Base-by-base conservation (phyloP, 306 rosid species). In the Lupinus albus region DNA sequence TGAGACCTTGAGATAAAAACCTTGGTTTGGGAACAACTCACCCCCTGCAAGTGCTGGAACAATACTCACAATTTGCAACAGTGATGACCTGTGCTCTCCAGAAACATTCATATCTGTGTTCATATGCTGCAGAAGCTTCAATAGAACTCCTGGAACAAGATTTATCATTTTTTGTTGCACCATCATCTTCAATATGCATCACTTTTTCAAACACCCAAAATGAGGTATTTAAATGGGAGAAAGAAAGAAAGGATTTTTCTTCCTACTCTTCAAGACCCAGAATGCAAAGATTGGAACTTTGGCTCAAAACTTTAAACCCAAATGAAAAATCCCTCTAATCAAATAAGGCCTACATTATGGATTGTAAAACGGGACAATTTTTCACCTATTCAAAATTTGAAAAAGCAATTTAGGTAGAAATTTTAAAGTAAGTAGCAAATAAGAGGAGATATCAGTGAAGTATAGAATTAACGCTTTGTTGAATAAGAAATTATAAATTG, bases 1-100 rank as follows among this genome's bases (percentile, higher is more conserved):
- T 17, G 99, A 94, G 64, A 94, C 96, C 75, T 90, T 88, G 16
- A 94, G 88, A 74, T 90, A 94, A 75, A 94, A 94, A 14, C 99
- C 99, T 76, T 94, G 96, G 74, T 88, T 90, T 11, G 88, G 79
- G 69, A 91, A 94, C 14, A 94, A 84, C 48, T 94, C 99, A 54
- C 97, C 84, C 13, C 97, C 99, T 18, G 97, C 97, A 3, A 94
- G 86, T 6, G 97, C 96, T 2, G 99, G 99, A 58, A 94, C 96
- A 60, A 94, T 94, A 81, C 97, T 88, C 72, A 94, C 96, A 38
- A 94, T 97, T 67, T 94, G 99, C 17, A 94, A 70, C 3, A 94
- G 80, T 20, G 96, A 87, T 0, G 95, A 94, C 81, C 99, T 80
- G 74, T 94, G 91, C 74, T 94, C 99, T 0, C 99, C 99, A 28